Percentiles rank a stretch among this genome's conserved stretches.
phyloP scores from a whole-genome alignment of 169 alveolate species.

The Fabrea salina region DNA sequence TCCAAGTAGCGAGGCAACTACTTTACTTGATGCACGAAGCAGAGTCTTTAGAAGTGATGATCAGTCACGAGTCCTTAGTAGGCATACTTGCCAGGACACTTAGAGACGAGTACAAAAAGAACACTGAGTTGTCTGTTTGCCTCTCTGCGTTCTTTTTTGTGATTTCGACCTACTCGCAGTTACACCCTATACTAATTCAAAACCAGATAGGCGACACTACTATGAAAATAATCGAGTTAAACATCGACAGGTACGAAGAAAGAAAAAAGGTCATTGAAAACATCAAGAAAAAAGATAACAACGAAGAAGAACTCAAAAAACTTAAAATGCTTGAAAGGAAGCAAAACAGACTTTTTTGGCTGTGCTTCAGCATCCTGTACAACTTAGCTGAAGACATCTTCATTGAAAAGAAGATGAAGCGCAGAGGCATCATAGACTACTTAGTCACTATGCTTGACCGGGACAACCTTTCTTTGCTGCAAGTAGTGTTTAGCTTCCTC shows the following conservation, averaged over 20 bases:
- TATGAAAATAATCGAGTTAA: conserved; percentile 73
- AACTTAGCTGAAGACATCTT: conserved; percentile 83
- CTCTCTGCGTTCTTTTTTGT: conserved; percentile 74
- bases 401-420: conserved; percentile 81
- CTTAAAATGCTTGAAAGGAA: conserved; percentile 68
- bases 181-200: conserved; percentile 62
- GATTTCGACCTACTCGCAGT: conserved; percentile 68
- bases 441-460: conserved; percentile 70
- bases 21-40: conserved; percentile 61
- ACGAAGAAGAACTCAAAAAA: conserved; percentile 59
- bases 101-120: conserved; percentile 77
- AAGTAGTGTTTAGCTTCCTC: conserved; percentile 69
- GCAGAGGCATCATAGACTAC: conserved; percentile 64
- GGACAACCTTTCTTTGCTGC: conserved; percentile 74
- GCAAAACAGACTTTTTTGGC: conserved; percentile 76
- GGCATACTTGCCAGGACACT: conserved; percentile 71
- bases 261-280: conserved; percentile 65
- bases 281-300: conserved; percentile 47
- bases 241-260: conserved; percentile 67
- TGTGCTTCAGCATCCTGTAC: conserved; percentile 71
- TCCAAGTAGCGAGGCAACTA: conserved; percentile 61
- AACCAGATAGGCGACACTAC: conserved; percentile 81
- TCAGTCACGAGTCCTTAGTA: conserved; percentile 58
- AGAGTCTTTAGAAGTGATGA: conserved; percentile 63
- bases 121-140: conserved; percentile 73